Evolutionary conservation across 345 rosid genomes (phyloP), one percentile per base, ranked within the genome.

Genomic region (Eucalyptus erythrocorys): DNA sequence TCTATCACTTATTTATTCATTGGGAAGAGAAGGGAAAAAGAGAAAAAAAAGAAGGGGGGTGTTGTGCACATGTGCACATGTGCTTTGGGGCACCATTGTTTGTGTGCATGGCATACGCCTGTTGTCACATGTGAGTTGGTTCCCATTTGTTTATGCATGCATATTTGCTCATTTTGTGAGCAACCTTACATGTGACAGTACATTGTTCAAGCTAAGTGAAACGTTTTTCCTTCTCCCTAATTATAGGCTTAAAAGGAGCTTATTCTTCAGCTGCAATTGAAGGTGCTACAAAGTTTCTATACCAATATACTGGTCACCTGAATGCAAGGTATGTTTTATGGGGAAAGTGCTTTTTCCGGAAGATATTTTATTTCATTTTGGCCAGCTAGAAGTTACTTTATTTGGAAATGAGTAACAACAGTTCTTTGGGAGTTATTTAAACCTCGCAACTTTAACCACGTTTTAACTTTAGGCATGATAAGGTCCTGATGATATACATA

Each of bases 191-290:
- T 11, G 82, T 76, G 84, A 76, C 27, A 21, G 47, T 40, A 21
- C 27, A 76, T 40, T 76, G 16, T 37, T 76, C 24, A 76, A 76
- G 84, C 84, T 6, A 76, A 40, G 84, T 76, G 84, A 40, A 76
- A 76, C 30, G 13, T 42, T 57, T 57, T 86, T 42, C 50, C 61
- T 86, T 88, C 87, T 40, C 61, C 49, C 49, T 64, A 80, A 66
- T 87, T 84, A 81, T 89, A 97, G 99, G 99, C 90, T 86, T 93
- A 59, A 95, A 94, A 93, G 97, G 97, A 90, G 93, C 91, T 87
- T 97, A 96, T 91, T 93, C 95, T 90, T 96, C 99, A 80, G 93
- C 85, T 92, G 94, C 95, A 55, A 93, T 94, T 64, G 95, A 94
- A 89, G 93, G 94, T 88, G 99, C 96, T 85, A 89, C 92, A 87